A percentile compares a stretch with the other conserved stretches of the same genome.
These are phyloP conservation scores for Pelargonium cotyledonis DNA, from an alignment of 441 rosid species.

Conservation along the genomic window DNA sequence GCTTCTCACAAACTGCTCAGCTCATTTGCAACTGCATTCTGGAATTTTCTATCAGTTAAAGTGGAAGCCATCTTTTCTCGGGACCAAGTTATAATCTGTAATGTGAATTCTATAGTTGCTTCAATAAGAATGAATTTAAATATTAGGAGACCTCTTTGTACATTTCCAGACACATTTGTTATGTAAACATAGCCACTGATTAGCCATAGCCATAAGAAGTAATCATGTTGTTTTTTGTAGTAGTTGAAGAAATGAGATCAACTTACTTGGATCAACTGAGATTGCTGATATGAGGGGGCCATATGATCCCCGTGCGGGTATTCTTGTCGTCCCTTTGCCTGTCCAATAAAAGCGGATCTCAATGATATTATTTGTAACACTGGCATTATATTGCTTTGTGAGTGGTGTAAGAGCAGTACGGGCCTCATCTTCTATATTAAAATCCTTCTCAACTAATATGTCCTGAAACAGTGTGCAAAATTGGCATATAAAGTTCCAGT, in stretches of 20 bases:
- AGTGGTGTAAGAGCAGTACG: constrained; percentile 32
- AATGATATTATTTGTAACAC: constrained; percentile 36
- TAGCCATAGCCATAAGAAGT: neutral
- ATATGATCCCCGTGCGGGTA: constrained; percentile 52
- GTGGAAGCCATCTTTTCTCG: too few relatives aligned
- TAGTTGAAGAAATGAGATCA: neutral
- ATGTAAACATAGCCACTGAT: too few relatives aligned
- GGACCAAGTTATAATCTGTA: too few relatives aligned
- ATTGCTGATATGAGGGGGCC: constrained; percentile 69
- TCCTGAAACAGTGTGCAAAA: constrained; percentile 36
- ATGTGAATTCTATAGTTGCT: too few relatives aligned
- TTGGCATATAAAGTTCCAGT: constrained; percentile 36
- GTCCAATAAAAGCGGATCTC: constrained; percentile 55
- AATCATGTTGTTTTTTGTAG: constrained; percentile 16
- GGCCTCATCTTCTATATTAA: constrained; percentile 35
- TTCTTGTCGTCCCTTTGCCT: constrained; percentile 68
- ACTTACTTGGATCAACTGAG: constrained; percentile 49
- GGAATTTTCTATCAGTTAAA: too few relatives aligned
- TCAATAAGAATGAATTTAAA: too few relatives aligned
- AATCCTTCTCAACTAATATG: constrained; percentile 28
- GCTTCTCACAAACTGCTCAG: too few relatives aligned
- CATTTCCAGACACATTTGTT: too few relatives aligned
- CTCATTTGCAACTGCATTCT: too few relatives aligned
- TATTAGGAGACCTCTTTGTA: too few relatives aligned
- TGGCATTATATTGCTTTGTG: constrained; percentile 22